Base-by-base conservation (phyloP, 164 flowering plant genomes). In the Amborella trichopoda region DNA sequence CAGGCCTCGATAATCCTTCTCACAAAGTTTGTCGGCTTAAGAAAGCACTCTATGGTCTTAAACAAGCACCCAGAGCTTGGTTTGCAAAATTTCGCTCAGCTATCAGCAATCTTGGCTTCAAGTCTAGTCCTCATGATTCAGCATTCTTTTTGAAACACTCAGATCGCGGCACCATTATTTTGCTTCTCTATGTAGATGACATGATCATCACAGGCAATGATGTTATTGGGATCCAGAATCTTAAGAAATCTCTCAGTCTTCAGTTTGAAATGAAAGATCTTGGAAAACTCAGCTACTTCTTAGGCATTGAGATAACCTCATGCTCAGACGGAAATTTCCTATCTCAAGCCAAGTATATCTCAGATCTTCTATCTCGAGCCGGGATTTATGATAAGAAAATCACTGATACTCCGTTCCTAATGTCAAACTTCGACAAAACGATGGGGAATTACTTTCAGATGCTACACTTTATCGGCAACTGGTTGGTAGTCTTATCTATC, bases 201-300 rank as follows among this genome's bases (percentile, higher is more conserved):
- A 30, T 30, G 34, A 30, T 30, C 34, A 30, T 30, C 13, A 30
- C 34, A 6, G 34, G 34, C 13, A 13, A 30, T 30, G 34, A 30
- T 6, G 13, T 6, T 30, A 13, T 30, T 30, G 34, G 13, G 13
- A 30, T 30, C 6, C 6, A 6, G 6, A 6, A 30, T 30, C 34
- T 30, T 30, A 6, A 13, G 13, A 13, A 30, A 6, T 6, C 34
- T 30, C 13, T 30, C 9, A 6, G 9, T 30, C 34, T 30, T 30
- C 34, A 13, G 6, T 38, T 38, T 41, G 25, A 41, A 0, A 41
- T 41, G 45, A 21, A 41, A 13, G 45, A 41, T 41, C 45, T 41
- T 21, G 45, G 45, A 2, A 8, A 41, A 11, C n/a, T 41, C 25
- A 4, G 3, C 2, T 41, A 41, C 23, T 41, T 41, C 23, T 17